Evolutionary conservation across 2,329 filamentous ascomycete genomes (phyloP), one percentile per base, ranked within the genome.

Genomic region (Diaporthe batatas): DNA sequence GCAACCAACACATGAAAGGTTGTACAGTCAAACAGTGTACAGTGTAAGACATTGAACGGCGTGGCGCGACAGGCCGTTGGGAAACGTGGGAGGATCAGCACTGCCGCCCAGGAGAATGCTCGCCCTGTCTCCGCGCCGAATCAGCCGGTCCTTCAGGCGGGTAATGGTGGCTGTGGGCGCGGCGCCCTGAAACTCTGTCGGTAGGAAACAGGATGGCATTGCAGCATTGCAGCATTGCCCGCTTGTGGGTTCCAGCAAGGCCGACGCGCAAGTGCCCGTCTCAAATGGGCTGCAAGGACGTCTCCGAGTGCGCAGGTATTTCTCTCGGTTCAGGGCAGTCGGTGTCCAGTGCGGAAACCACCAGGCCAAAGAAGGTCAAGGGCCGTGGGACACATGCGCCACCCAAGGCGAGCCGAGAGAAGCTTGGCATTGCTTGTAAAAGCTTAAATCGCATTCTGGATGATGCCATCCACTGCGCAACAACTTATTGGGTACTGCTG

Each of bases 341-440:
- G 36, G 57, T 18, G 51, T 21, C 36, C 44, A 32, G 44, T 29
- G 21, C 23, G 62, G 21, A 11, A 32, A 36, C 29, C 29, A 29
- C 29, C 2, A 5, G 29, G 6, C 36, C 36, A 23, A 49, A 51
- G 29, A 25, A 44, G 32, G 34, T 25, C 6, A 25, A 51, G 14
- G 12, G 18, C 44, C n/a, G 23, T 44, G 29, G 6, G 25, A 36
- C 51, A 21, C 62, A 12, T 34, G 25, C 36, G 49, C 16, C 55
- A 23, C 14, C 42, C 36, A 39, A 12, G n/a, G 8, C 36, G 49
- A 57, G 65, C 70, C 70, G 47, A 54, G 58, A 71, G 5, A 71
- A 47, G 58, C 58, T 71, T 68, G 59, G 70, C 70, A 23, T 36
- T 57, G 59, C 49, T 68, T 71, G 42, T 53, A 39, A 55, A 51